These are phyloP conservation scores for Pseudozyma pruni DNA, from an alignment of 1,284 basidiomycete genomes.

Conservation along the genomic window DNA sequence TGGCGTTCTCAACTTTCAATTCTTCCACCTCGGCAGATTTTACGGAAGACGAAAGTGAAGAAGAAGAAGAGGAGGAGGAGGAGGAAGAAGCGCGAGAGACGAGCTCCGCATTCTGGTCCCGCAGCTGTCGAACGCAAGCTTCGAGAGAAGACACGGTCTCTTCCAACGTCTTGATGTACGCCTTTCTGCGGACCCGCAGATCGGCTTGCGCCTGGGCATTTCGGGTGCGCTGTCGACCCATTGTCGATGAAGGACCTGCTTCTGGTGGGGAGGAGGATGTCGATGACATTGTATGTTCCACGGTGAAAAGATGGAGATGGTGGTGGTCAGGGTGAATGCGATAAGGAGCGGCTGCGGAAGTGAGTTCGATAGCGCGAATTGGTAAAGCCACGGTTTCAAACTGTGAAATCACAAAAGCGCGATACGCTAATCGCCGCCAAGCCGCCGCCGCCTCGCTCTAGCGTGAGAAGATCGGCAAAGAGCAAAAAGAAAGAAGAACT, in stretches of 20 bases:
- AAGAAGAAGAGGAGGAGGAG: neutral
- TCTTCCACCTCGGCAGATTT: neutral
- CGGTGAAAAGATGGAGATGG: no score
- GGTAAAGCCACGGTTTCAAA: no score
- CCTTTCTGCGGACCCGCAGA: slow-evolving; percentile 27
- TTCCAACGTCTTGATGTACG: slow-evolving; percentile 44
- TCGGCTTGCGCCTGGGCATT: slow-evolving; percentile 46
- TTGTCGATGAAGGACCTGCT: neutral
- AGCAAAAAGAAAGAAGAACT: slow-evolving; percentile 71
- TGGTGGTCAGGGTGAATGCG: neutral
- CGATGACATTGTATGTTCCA: slow-evolving; percentile 10
- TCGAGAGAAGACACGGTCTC: slow-evolving; percentile 39
- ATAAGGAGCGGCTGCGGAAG: neutral
- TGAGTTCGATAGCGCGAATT: neutral
- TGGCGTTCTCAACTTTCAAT: slow-evolving; percentile 17
- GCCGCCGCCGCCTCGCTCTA: no score
- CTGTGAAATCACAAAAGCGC: neutral
- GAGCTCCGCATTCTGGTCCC: slow-evolving; percentile 14
- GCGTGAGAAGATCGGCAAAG: no score
- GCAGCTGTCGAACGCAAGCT: slow-evolving; percentile 18
- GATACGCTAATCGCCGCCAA: neutral
- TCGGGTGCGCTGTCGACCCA: slow-evolving; percentile 20
- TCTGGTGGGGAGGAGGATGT: neutral
- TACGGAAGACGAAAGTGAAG: neutral
- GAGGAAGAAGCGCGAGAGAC: neutral